A percentile compares a stretch with the other conserved stretches of the same genome.
Evolutionary conservation across 352 stramenopile species (phyloP).

Genomic region (Aphanomyces cochlioides): DNA sequence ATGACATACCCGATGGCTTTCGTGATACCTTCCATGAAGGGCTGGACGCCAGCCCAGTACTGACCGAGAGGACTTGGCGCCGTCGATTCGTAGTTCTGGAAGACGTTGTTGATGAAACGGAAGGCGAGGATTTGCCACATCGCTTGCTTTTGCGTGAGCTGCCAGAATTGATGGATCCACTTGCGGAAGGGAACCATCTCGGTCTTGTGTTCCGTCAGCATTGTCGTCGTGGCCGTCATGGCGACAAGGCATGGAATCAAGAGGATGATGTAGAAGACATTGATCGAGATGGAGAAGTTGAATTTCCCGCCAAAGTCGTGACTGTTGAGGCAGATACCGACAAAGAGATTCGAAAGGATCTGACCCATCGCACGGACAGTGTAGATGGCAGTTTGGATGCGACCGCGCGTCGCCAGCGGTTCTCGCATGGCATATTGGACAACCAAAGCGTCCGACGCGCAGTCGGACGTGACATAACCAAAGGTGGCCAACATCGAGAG

Average conservation of each 20-base stretch:
- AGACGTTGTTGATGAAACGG: neutral
- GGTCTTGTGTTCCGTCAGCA: neutral
- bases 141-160: neutral
- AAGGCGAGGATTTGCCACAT: constrained; percentile 1
- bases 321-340: neutral
- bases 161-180: neutral
- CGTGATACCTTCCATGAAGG: neutral
- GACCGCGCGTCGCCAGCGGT: neutral
- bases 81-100: neutral
- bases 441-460: neutral
- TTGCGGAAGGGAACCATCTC: neutral
- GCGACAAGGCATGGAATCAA: neutral
- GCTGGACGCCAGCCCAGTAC: neutral
- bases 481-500: neutral
- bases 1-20: neutral
- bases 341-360: neutral
- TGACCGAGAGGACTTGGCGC: neutral
- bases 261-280: neutral
- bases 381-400: neutral
- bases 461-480: neutral
- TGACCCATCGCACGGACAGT: neutral
- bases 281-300: neutral
- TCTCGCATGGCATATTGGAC: neutral
- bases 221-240: neutral
- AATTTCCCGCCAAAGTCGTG: neutral